Evolutionary conservation across 2,329 filamentous ascomycete species (phyloP).

Genomic region (Nemania sp.): DNA sequence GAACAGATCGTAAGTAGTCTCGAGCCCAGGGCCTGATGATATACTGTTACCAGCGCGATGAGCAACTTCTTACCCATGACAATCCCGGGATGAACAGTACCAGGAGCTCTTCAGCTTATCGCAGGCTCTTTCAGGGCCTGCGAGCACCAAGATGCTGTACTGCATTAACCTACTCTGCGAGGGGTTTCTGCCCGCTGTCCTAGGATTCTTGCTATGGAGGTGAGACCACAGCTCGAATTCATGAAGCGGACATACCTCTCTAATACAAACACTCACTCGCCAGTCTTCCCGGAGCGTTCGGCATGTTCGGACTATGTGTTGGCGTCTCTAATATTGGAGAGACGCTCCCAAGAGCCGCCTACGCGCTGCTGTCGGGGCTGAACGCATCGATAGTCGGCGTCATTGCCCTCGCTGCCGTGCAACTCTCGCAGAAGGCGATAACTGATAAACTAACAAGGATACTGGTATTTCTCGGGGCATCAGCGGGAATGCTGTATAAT

Average conservation of each 20-base stretch:
- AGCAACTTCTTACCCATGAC: neutral
- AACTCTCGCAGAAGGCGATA: slow-evolving; percentile 70
- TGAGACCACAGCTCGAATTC: slow-evolving; percentile 34
- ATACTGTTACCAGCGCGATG: neutral
- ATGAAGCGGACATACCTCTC: neutral
- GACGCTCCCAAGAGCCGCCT: slow-evolving; percentile 63
- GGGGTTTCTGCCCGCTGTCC: slow-evolving; percentile 60
- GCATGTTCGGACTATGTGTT: slow-evolving; percentile 69
- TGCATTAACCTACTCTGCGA: slow-evolving; percentile 68
- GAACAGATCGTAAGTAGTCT: slow-evolving; percentile 61
- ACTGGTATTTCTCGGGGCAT: slow-evolving; percentile 65
- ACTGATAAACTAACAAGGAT: slow-evolving; percentile 66
- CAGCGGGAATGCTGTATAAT: slow-evolving; percentile 71
- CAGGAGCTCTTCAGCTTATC: slow-evolving; percentile 73
- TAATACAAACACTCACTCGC: neutral
- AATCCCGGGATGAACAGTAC: slow-evolving; percentile 48
- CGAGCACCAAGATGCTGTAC: slow-evolving; percentile 72
- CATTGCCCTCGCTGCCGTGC: slow-evolving; percentile 70
- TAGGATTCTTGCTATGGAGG: slow-evolving; percentile 69
- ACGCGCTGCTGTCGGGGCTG: slow-evolving; percentile 71
- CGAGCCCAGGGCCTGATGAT: neutral
- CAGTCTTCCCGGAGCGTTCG: slow-evolving; percentile 70
- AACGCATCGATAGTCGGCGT: slow-evolving; percentile 75
- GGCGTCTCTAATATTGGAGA: slow-evolving; percentile 65
- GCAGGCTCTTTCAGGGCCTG: slow-evolving; percentile 70